Base-by-base conservation (phyloP, 345 rosid genomes). In the Carallia brachiata region DNA sequence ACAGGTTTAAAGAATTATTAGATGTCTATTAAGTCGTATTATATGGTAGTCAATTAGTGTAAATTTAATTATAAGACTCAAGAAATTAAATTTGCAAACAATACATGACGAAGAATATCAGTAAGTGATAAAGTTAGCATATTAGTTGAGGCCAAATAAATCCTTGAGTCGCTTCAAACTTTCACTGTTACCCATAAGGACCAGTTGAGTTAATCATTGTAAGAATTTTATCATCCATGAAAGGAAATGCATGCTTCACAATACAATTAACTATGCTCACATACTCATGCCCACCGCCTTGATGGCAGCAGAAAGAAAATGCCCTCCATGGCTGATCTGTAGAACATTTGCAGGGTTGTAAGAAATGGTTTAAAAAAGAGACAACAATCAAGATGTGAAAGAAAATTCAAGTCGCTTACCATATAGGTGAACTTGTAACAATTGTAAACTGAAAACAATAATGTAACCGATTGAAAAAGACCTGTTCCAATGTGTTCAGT, bases 241-340 rank as follows among this genome's bases (percentile, higher is more conserved):
- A 48, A 58, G 59, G 62, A 6, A 57, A 32, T 39, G 28, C n/a
- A 69, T 68, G 66, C 15, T 65, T 37, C 47, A 39, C 16, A 37
- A 75, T 56, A 53, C 36, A 72, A 70, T 52, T 52, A 69, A 68
- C 62, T 50, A 80, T 2, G 65, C 96, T 61, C 84, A 91, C 96
- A 88, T 86, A 66, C 82, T 84, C 84, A 88, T 82, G 83, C 86
- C 86, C 71, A 86, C 77, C 59, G 91, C 80, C 52, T 76, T 77
- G 62, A 89, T 81, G 71, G 97, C 90, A 78, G 96, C 88, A 80
- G 48, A 78, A 60, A 93, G 89, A 63, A 85, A 88, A 65, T 81
- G 84, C 73, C 88, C 92, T 23, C 23, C 23, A 23, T 23, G 23
- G 23, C 23, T 23, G 23, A 23, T 23, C 23, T 23, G 23, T 23